Base-by-base conservation (phyloP, 1,284 basidiomycete genomes). In the Tilletia indica region DNA sequence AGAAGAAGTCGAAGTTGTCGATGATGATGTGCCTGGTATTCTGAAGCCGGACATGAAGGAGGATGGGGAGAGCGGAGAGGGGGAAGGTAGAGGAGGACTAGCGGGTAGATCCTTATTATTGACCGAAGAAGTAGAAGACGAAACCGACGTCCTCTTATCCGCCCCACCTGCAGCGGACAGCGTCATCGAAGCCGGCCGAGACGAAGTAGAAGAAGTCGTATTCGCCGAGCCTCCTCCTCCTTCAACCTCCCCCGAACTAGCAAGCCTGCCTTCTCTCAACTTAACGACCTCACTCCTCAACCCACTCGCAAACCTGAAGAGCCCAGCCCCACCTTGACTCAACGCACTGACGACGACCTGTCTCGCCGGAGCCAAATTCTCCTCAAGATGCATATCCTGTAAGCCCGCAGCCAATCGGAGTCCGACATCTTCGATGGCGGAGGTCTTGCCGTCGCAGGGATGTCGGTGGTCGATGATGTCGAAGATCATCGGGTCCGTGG, bases 401-500 rank as follows among this genome's bases (percentile, higher is more conserved):
- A 84, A 58, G 0, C 82, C 82, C 6, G 77, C 79, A 31, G 79
- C 77, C 14, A 84, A 70, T 3, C 82, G 73, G 54, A 84, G 69
- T 0, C 79, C 77, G 4, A 82, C 81, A 68, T 84, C 82, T 66
- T 83, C 80, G 19, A 84, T 71, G 0, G 80, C 73, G 2, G 81
- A 78, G 8, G 78, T 78, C 70, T 79, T 82, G 48, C 81, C 82
- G 19, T 78, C 76, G 71, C 80, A 84, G 1, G 82, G 82, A 58
- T 84, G 82, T 68, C 78, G 77, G 70, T 78, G 73, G 31, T 79
- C 77, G 4, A 83, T 76, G 19, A 84, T 75, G 69, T 83, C 82
- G 66, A 78, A 82, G 2, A 84, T 75, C 74, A 82, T 79, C 4
- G 76, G 73, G 56, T 83, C 82, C 0, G 82, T 83, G 48, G 74